Evolutionary conservation across 2,329 filamentous ascomycete species (phyloP), one percentile per base, ranked within the genome.

Genomic region (Pseudogymnoascus sp.): DNA sequence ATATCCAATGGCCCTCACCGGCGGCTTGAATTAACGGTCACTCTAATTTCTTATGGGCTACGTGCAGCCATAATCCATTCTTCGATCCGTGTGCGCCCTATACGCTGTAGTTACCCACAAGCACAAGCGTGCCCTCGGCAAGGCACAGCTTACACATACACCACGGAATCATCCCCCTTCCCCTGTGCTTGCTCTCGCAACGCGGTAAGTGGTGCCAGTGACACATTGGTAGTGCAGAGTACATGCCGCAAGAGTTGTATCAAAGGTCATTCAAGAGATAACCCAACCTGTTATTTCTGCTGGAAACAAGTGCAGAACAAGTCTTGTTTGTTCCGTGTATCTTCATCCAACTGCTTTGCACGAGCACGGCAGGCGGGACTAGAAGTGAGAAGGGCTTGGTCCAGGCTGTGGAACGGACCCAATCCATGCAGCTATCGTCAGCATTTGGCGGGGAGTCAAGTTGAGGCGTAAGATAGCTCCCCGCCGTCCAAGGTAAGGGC

Each of bases 1-100:
- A 34, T 34, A 28, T 56, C 50, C 28, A 34, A 21, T 36, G 28
- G 11, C 16, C 11, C 16, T 56, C 28, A 12, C 50, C 25, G 28
- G 50, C 28, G 16, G n/a, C 10, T 12, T 56, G 50, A 18, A 18
- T 56, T 14, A 31, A 21, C 50, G 11, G 28, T 56, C 50, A 34
- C 28, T 56, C 50, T 36, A 34, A 56, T 56, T 56, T 56, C 50
- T 18, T 34, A 56, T 56, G 50, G 50, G 50, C 16, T 36, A 56
- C 50, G 28, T 56, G 50, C 50, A 56, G 50, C 50, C 28, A 56
- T 34, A 56, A 56, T 56, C 28, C 50, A 34, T 56, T 56, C 50
- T 56, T 34, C 50, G 50, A 56, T 18, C 28, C 28, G 50, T 36
- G 50, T 56, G 11, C 50, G 8, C 50, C 50, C 10, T 36, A 56